Conservation (phyloP, 768 basidiomycete species). For the Panus rudis region DNA sequence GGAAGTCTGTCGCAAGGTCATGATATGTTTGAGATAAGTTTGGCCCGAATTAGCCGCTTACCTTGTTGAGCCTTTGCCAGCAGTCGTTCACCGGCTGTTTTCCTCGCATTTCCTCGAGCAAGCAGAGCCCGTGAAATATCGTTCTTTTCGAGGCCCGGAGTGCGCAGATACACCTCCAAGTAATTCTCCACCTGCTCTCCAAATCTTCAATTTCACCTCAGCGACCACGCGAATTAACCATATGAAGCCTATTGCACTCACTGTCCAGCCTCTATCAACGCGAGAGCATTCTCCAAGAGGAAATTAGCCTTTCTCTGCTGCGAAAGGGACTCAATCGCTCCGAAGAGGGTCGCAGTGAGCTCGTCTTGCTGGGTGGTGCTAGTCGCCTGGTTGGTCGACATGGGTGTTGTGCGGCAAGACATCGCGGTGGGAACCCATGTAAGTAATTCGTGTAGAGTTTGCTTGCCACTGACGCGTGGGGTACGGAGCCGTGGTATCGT, state of each 20-base stretch:
- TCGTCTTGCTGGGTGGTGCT: slow-evolving; percentile 24
- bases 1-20: slow-evolving; percentile 40
- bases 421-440: slow-evolving; percentile 10
- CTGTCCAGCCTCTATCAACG: slow-evolving; percentile 29
- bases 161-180: slow-evolving; percentile 57
- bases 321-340: slow-evolving; percentile 25
- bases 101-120: slow-evolving; percentile 54
- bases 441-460: slow-evolving; percentile 1
- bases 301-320: slow-evolving; percentile 25
- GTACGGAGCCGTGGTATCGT: no score
- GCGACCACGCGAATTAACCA: neutral
- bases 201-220: slow-evolving; percentile 35
- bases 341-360: slow-evolving; percentile 28
- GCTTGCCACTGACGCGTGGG: no score
- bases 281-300: slow-evolving; percentile 27
- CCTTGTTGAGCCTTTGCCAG: slow-evolving; percentile 55
- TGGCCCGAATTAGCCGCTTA: slow-evolving; percentile 19
- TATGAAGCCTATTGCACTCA: no score
- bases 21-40: neutral
- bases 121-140: slow-evolving; percentile 49
- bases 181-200: slow-evolving; percentile 59
- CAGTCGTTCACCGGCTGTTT: slow-evolving; percentile 45
- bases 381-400: neutral
- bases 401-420: slow-evolving; percentile 1
- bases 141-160: slow-evolving; percentile 45